Evolutionary conservation across 2,329 filamentous ascomycete species (phyloP).

Genomic region (Penicillium sp.): DNA sequence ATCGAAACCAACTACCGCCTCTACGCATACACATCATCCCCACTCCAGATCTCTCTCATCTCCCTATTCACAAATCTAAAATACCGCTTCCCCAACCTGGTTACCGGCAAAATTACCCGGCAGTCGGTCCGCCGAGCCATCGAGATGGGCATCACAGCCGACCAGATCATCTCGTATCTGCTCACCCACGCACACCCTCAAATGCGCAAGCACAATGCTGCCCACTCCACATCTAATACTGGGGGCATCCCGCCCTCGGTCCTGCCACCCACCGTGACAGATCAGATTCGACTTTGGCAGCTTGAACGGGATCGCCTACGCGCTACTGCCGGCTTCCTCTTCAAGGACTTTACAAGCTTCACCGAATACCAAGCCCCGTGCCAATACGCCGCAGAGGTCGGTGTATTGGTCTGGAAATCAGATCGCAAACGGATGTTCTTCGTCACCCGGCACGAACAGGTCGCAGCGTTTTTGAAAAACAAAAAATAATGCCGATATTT

Average conservation of each 20-base stretch:
- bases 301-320: slow-evolving; percentile 94
- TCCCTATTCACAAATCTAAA: slow-evolving; percentile 82
- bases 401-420: slow-evolving; percentile 82
- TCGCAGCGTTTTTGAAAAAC: slow-evolving; percentile 71
- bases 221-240: slow-evolving; percentile 38
- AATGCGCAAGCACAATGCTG: slow-evolving; percentile 62
- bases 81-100: slow-evolving; percentile 89
- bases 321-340: slow-evolving; percentile 75
- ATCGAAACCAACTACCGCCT: slow-evolving; percentile 97
- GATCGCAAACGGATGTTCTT: slow-evolving; percentile 81
- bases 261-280: slow-evolving; percentile 89
- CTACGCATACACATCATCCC: slow-evolving; percentile 93
- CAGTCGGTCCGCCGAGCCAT: slow-evolving; percentile 84
- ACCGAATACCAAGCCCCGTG: slow-evolving; percentile 54
- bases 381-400: slow-evolving; percentile 77
- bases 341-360: slow-evolving; percentile 78
- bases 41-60: slow-evolving; percentile 89
- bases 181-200: slow-evolving; percentile 90
- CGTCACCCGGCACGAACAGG: slow-evolving; percentile 83
- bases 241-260: slow-evolving; percentile 54
- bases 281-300: slow-evolving; percentile 97
- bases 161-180: slow-evolving; percentile 93
- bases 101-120: slow-evolving; percentile 85
- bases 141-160: slow-evolving; percentile 81
- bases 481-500: slow-evolving; percentile 38